Conservation (phyloP, 2,329 filamentous ascomycete species). For the Aspergillus felis region DNA sequence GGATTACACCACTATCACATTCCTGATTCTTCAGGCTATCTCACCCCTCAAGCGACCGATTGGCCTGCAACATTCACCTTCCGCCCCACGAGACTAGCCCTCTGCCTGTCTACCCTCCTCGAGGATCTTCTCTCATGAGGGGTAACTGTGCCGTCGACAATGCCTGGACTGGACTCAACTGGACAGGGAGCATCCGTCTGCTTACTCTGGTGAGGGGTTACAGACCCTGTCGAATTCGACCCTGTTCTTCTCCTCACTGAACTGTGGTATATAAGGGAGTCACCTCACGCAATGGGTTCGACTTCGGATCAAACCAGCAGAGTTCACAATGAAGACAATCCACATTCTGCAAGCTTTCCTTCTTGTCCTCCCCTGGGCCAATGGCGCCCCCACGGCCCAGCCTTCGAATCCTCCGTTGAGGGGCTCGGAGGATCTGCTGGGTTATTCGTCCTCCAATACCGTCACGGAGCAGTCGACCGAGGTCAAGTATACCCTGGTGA, state of each 20-base stretch:
- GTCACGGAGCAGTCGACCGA: constrained; percentile 35
- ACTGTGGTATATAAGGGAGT: neutral
- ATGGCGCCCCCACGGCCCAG: constrained; percentile 17
- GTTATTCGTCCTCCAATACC: constrained; percentile 37
- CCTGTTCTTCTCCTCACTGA: neutral
- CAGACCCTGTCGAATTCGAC: too few relatives aligned
- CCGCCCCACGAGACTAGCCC: neutral
- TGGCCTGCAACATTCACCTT: neutral
- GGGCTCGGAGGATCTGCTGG: constrained; percentile 31
- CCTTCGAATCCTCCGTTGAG: constrained; percentile 25
- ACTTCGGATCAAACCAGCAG: neutral
- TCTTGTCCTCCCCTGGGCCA: constrained; percentile 9
- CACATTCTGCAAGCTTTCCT: neutral
- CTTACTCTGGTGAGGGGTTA: neutral
- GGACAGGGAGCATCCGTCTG: neutral
- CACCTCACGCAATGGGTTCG: neutral
- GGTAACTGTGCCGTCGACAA: neutral
- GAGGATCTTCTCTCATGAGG: neutral
- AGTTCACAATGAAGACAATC: neutral
- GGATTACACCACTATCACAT: neutral
- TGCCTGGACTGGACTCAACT: too few relatives aligned
- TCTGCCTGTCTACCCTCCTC: neutral
- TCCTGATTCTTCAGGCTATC: neutral
- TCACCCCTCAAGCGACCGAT: too few relatives aligned
- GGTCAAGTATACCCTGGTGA: constrained; percentile 42